Evolutionary conservation across 257 asterid genomes (phyloP), one percentile per base, ranked within the genome.

Genomic region (Ajuga chamaepitys): DNA sequence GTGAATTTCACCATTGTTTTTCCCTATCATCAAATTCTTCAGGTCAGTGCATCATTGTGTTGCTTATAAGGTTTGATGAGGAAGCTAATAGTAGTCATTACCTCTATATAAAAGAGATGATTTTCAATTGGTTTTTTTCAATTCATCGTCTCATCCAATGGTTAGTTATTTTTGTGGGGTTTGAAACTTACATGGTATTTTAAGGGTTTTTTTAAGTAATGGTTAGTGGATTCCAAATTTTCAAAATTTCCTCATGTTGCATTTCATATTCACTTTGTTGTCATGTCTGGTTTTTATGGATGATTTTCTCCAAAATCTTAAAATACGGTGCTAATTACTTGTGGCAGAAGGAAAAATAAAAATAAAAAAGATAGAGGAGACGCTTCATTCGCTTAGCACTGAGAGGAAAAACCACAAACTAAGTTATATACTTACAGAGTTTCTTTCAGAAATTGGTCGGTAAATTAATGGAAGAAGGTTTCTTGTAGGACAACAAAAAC

Each of bases 1-100:
- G 94, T 76, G 95, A 89, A 73, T 89, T 77, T 70, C 98, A 93
- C 72, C 98, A 93, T 81, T 93, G 98, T 83, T 93, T 89, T 70
- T 75, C 90, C 46, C 50, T 84, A 34, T 78, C 85, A 35, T 84
- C 94, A 22, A 89, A 89, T 79, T 75, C 81, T 57, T 89, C 98
- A 68, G 96, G 98, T 92, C 69, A 67, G 83, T 67, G 59, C 65
- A 57, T 18, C 16, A 58, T 69, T 58, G 56, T 42, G 62, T 63
- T 48, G 53, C 66, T 60, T 65, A 55, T 32, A 16, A 62, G 41
- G 44, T 22, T 41, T 14, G 21, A 12, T 7, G 6, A 32, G 58
- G 44, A 44, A 54, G 47, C 14, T 48, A 50, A 38, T 40, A 18
- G 8, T 44, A 26, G 25, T 53, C 8, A 65, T 11, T 16, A 54